phyloP scores from a whole-genome alignment of 306 rosid genomes.

The Castanospermum australe region DNA sequence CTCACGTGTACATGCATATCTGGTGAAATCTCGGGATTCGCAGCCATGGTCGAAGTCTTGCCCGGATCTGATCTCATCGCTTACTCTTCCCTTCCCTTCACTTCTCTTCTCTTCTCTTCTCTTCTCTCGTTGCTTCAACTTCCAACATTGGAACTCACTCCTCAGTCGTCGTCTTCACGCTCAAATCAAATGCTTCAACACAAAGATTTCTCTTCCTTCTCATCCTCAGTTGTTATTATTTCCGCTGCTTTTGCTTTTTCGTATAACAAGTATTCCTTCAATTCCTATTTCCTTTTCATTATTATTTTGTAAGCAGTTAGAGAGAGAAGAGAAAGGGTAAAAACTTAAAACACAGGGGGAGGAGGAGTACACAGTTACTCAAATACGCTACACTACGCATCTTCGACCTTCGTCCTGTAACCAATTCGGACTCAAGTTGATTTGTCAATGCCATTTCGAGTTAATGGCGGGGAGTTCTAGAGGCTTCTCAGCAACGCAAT shows the following conservation, averaged over 20 bases:
- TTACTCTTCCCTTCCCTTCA: neutral
- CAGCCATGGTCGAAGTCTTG: conserved; percentile 29
- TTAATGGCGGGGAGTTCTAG: conserved; percentile 73
- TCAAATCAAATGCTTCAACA: conserved; percentile 32
- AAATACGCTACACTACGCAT: neutral
- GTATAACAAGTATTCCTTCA: neutral
- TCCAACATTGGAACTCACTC: neutral
- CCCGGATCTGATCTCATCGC: conserved; percentile 47
- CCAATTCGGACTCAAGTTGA: neutral
- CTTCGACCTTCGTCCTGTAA: neutral
- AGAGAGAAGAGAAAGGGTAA: neutral
- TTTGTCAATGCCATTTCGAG: conserved; percentile 38
- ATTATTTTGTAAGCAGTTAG: neutral
- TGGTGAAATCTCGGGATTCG: conserved; percentile 49
- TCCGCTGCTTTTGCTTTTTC: neutral
- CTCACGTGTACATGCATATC: conserved; percentile 64
- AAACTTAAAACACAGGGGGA: neutral
- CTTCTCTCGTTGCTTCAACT: neutral
- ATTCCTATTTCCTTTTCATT: neutral
- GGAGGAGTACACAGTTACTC: neutral
- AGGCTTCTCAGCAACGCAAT: conserved; percentile 61
- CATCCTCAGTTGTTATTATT: neutral
- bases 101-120: too few species aligned
- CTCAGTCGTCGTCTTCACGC: neutral
- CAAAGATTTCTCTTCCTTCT: conserved; percentile 33